A percentile compares a stretch with the other conserved stretches of the same genome.
These are phyloP conservation scores for Magnusiomyces magnusii DNA, from an alignment of 1,139 yeast genomes.

Conservation along the genomic window DNA sequence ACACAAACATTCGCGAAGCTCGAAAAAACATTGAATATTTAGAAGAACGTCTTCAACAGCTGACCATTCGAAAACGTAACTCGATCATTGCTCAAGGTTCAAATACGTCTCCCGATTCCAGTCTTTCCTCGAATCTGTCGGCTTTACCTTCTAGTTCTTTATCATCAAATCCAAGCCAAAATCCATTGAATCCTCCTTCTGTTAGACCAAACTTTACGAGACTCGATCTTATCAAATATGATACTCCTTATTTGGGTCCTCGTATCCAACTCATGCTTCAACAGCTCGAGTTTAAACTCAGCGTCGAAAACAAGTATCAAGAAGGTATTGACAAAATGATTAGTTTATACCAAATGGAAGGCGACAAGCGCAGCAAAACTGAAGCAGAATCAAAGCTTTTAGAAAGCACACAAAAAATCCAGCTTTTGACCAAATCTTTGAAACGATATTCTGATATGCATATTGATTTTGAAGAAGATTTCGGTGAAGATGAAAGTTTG, in stretches of 20 bases:
- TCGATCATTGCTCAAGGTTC: conserved; percentile 5
- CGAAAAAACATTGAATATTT: conserved; percentile 85
- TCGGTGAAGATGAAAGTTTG: conserved; percentile 41
- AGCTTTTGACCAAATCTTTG: conserved; percentile 70
- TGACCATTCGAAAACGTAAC: conserved; percentile 36
- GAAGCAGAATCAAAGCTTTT: conserved; percentile 85
- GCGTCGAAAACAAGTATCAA: conserved; percentile 87
- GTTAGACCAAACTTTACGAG: conserved; percentile 30
- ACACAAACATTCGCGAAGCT: conserved; percentile 83
- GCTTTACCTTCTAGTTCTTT: neutral
- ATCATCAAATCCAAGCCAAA: neutral
- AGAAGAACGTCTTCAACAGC: conserved; percentile 64
- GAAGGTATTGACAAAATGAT: conserved; percentile 88
- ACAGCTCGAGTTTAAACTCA: conserved; percentile 84
- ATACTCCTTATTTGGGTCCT: conserved; percentile 93
- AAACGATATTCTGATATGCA: conserved; percentile 88
- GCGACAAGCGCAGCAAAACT: conserved; percentile 75
- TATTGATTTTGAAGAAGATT: conserved; percentile 55
- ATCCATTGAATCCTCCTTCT: conserved; percentile 2
- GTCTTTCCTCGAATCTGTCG: neutral
- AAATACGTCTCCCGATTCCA: conserved; percentile 1
- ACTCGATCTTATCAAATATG: conserved; percentile 79
- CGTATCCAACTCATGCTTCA: conserved; percentile 93
- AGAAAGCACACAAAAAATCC: conserved; percentile 82
- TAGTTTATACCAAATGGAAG: conserved; percentile 79